These are phyloP conservation scores for Melanopsichium pennsylvanicum DNA, from an alignment of 1,284 basidiomycete genomes.

Conservation along the genomic window DNA sequence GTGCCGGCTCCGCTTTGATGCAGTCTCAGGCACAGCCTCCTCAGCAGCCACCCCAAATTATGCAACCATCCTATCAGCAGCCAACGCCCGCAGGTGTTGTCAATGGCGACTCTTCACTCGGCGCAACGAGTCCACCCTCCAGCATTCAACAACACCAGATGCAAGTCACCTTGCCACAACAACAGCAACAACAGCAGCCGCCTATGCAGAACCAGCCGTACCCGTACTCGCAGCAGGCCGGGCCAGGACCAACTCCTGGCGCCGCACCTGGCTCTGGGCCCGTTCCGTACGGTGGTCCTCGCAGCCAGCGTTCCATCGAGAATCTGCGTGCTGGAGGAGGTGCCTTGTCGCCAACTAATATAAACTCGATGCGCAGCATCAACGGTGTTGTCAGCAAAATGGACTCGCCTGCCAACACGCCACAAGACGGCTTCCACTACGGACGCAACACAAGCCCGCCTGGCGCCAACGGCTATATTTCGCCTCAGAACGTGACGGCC, in stretches of 20 bases:
- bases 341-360: conserved; percentile 36
- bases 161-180: conserved; percentile 5
- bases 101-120: conserved; percentile 14
- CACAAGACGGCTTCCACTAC: conserved; percentile 59
- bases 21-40: conserved; percentile 3
- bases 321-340: conserved; percentile 50
- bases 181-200: conserved; percentile 17
- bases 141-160: conserved; percentile 30
- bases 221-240: conserved; percentile 20
- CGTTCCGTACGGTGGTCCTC: conserved; percentile 42
- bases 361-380: conserved; percentile 47
- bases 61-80: conserved; percentile 22
- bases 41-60: conserved; percentile 4
- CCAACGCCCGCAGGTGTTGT: conserved; percentile 1
- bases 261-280: conserved; percentile 14
- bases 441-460: conserved; percentile 35
- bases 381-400: conserved; percentile 50
- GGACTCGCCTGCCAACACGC: conserved; percentile 39
- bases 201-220: conserved; percentile 13
- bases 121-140: conserved; percentile 18
- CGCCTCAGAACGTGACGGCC: conserved; percentile 47
- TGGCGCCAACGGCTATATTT: conserved; percentile 36
- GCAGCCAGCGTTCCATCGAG: conserved; percentile 56
- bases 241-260: conserved; percentile 3
- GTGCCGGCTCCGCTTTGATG: neutral